Percentiles rank a stretch among this genome's conserved stretches.
Evolutionary conservation across 2,329 filamentous ascomycete genomes (phyloP).

Genomic region (Talaromyces sp.): DNA sequence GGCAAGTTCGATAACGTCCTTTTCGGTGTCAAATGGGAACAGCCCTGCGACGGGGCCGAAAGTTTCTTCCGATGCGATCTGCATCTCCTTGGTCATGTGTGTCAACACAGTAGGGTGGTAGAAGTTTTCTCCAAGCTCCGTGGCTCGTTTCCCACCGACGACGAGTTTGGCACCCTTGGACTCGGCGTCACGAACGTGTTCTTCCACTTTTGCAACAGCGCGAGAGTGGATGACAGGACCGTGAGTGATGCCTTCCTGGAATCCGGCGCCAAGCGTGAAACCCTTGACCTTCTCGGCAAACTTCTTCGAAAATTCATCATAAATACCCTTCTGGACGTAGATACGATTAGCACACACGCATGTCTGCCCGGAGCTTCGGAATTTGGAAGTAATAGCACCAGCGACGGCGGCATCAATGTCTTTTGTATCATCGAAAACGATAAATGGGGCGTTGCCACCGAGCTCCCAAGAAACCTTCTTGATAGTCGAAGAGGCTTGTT

Average conservation of each 20-base stretch:
- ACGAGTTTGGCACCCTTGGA: conserved; percentile 70
- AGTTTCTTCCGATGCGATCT: conserved; percentile 79
- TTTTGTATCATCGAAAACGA: conserved; percentile 85
- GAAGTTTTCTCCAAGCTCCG: conserved; percentile 76
- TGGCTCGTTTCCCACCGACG: conserved; percentile 66
- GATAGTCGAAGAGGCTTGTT: conserved; percentile 73
- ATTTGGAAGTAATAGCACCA: conserved; percentile 81
- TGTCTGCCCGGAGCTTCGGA: conserved; percentile 90
- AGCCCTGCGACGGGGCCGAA: conserved; percentile 91
- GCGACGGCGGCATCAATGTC: conserved; percentile 78
- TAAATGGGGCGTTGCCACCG: conserved; percentile 91
- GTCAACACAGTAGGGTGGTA: conserved; percentile 85
- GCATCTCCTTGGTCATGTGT: conserved; percentile 81
- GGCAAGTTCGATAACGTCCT: conserved; percentile 77
- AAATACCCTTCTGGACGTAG: conserved; percentile 47
- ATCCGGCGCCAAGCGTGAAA: conserved; percentile 44
- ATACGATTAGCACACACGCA: conserved; percentile 72
- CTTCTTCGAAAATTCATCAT: conserved; percentile 47
- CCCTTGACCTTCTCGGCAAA: conserved; percentile 50
- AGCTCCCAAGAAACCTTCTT: conserved; percentile 90
- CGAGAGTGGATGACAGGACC: conserved; percentile 65
- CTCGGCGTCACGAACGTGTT: conserved; percentile 73
- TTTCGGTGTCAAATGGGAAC: conserved; percentile 82
- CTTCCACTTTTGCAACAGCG: conserved; percentile 71
- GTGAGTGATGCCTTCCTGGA: conserved; percentile 41